A percentile compares a stretch with the other conserved stretches of the same genome.
These are phyloP conservation scores for Verticillium dahliae DNA, from an alignment of 2,329 filamentous ascomycete genomes.

Conservation along the genomic window DNA sequence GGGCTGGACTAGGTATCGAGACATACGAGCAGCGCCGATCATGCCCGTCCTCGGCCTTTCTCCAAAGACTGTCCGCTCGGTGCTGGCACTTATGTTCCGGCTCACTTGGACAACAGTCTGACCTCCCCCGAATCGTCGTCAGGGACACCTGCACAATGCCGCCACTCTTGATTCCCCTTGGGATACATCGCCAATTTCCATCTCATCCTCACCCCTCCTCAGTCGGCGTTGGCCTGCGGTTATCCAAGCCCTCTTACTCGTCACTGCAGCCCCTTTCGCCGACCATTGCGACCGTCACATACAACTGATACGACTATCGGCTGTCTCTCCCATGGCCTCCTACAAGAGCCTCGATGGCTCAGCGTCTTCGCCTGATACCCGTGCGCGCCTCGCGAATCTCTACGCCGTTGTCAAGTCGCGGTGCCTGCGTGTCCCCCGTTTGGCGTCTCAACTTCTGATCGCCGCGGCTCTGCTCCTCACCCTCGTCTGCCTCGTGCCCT, in stretches of 20 bases:
- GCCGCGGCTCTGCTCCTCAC: slow-evolving; percentile 19
- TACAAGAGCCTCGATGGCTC: background rate
- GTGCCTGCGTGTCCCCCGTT: slow-evolving; percentile 27
- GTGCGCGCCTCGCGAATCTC: slow-evolving; percentile 17
- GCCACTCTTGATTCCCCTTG: too few species aligned
- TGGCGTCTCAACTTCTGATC: slow-evolving; percentile 19
- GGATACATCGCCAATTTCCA: too few species aligned
- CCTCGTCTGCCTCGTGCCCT: slow-evolving; percentile 17
- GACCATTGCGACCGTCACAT: too few species aligned
- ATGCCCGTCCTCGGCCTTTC: background rate
- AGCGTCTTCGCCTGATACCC: slow-evolving; percentile 5
- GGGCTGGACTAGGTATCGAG: background rate
- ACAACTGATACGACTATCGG: too few species aligned
- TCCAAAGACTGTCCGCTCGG: background rate
- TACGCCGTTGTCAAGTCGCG: slow-evolving; percentile 33
- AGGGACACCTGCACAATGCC: too few species aligned
- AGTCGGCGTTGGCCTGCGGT: too few species aligned
- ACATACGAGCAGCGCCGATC: background rate
- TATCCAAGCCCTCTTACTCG: too few species aligned
- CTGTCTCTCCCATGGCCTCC: background rate
- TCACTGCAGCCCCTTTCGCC: too few species aligned
- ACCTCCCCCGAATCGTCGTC: background rate
- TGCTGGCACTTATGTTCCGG: background rate
- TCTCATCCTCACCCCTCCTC: too few species aligned
- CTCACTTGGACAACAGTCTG: background rate